Evolutionary conservation across 2,329 filamentous ascomycete species (phyloP).

Genomic region (Aulographum hederae): DNA sequence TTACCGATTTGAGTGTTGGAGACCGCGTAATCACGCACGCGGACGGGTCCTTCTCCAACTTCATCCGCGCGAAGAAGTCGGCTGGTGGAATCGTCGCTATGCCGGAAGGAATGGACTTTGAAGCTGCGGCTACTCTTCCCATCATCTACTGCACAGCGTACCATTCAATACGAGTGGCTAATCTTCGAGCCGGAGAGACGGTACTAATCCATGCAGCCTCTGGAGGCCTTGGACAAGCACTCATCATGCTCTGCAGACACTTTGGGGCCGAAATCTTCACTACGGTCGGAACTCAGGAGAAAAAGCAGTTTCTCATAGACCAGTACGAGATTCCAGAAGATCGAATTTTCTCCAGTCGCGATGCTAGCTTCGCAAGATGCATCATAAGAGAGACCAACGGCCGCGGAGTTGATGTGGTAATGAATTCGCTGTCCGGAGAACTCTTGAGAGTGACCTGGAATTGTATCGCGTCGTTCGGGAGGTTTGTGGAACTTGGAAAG

Average conservation of each 20-base stretch:
- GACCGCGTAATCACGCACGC: conserved; percentile 2
- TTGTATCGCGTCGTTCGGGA: conserved; percentile 11
- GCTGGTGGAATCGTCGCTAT: background rate
- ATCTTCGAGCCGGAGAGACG: conserved; percentile 14
- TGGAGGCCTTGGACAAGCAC: conserved; percentile 13
- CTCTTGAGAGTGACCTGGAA: conserved; percentile 9
- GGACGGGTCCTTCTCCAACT: background rate
- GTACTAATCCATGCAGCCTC: conserved; percentile 14
- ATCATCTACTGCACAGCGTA: conserved; percentile 10
- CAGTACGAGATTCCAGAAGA: conserved; percentile 9
- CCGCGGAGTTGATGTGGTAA: conserved; percentile 16
- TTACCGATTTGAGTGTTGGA: conserved; percentile 1
- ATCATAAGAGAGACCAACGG: conserved; percentile 11
- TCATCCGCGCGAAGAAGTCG: background rate
- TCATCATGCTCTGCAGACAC: conserved; percentile 10
- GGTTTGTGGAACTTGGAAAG: conserved; percentile 16
- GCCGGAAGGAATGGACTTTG: conserved; percentile 7
- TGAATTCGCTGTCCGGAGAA: conserved; percentile 14
- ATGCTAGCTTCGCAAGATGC: conserved; percentile 9
- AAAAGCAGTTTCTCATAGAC: conserved; percentile 8
- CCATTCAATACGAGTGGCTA: conserved; percentile 12
- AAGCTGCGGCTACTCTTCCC: conserved; percentile 9
- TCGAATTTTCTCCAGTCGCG: conserved; percentile 15
- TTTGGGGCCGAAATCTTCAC: conserved; percentile 10
- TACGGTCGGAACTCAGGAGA: conserved; percentile 11